Conservation (phyloP, 2,329 filamentous ascomycete genomes). For the Colletotrichum tabaci region DNA sequence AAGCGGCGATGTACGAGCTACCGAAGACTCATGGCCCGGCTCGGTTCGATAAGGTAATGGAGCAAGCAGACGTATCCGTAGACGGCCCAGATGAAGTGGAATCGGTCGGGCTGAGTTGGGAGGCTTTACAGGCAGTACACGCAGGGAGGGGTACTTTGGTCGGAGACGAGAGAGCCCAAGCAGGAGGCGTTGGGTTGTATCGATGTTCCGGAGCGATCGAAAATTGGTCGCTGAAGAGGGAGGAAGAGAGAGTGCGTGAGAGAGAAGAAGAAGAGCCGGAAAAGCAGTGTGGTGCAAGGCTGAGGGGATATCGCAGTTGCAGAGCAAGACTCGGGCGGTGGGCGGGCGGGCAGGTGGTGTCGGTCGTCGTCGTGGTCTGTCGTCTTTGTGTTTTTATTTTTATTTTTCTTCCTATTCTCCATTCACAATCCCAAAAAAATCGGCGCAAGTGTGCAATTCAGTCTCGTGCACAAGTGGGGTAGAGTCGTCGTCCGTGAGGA, state of each 20-base stretch:
- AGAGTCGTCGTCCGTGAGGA: constrained; percentile 30
- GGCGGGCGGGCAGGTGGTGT: constrained; percentile 54
- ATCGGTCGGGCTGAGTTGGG: constrained; percentile 36
- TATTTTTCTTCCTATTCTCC: constrained; percentile 17
- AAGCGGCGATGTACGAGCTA: constrained; percentile 56
- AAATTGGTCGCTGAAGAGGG: not conserved
- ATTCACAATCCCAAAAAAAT: constrained; percentile 52
- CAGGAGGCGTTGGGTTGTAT: constrained; percentile 22
- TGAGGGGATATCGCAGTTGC: constrained; percentile 38
- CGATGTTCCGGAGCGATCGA: not conserved
- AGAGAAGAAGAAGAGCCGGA: constrained; percentile 6
- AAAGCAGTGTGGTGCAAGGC: constrained; percentile 33
- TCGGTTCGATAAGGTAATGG: constrained; percentile 40
- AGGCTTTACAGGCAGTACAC: constrained; percentile 27
- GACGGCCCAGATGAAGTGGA: constrained; percentile 26
- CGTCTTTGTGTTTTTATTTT: constrained; percentile 27
- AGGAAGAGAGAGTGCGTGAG: not conserved
- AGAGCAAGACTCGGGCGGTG: constrained; percentile 32
- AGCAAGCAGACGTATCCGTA: not conserved
- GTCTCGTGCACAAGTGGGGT: constrained; percentile 57
- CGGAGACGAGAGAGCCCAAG: constrained; percentile 34
- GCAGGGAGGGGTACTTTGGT: constrained; percentile 40
- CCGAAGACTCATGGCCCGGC: constrained; percentile 58
- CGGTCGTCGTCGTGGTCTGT: constrained; percentile 36
- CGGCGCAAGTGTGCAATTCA: constrained; percentile 49